phyloP scores from a whole-genome alignment of 257 asterid species.

The Fraxinus pennsylvanica region DNA sequence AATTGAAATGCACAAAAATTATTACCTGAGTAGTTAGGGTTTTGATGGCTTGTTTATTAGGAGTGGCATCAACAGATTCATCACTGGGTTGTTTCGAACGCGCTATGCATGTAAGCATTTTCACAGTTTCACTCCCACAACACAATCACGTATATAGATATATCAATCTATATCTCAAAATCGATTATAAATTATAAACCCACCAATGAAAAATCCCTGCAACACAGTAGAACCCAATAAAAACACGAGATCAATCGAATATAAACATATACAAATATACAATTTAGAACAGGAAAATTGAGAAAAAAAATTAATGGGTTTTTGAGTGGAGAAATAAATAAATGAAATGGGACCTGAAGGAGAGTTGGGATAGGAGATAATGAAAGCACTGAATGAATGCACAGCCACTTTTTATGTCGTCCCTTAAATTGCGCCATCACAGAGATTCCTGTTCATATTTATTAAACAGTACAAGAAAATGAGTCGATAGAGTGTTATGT shows the following conservation, averaged over 20 bases:
- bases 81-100: slow-evolving; percentile 69
- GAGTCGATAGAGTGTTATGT: background rate
- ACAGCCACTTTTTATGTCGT: slow-evolving; percentile 38
- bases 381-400: slow-evolving; percentile 20
- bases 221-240: slow-evolving; percentile 1
- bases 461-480: slow-evolving; percentile 7
- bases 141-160: background rate
- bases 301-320: background rate
- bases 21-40: slow-evolving; percentile 72
- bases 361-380: slow-evolving; percentile 9
- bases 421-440: slow-evolving; percentile 58
- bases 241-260: background rate
- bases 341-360: background rate
- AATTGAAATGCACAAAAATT: background rate
- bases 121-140: slow-evolving; percentile 8
- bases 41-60: slow-evolving; percentile 63
- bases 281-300: background rate
- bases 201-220: slow-evolving; percentile 7
- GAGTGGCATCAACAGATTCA: slow-evolving; percentile 40
- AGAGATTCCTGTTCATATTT: slow-evolving; percentile 31
- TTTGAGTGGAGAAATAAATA: background rate
- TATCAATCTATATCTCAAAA: background rate
- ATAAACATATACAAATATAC: background rate
- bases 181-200: background rate
- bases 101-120: slow-evolving; percentile 95